Evolutionary conservation across 2,329 filamentous ascomycete genomes (phyloP), one percentile per base, ranked within the genome.

Genomic region (Penicillium hesseltinei): DNA sequence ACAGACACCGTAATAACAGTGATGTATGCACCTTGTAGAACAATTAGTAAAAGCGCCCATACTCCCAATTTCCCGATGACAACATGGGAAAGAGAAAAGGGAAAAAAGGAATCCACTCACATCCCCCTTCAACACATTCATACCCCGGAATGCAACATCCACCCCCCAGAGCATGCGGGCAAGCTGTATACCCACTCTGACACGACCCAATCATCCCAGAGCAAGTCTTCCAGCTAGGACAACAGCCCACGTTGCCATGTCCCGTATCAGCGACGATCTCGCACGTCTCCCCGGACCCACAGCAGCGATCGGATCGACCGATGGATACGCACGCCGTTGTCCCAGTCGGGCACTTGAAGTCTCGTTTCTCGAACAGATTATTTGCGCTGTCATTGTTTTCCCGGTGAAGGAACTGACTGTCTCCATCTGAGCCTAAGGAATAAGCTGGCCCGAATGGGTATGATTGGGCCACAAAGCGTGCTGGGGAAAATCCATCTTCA

Each of bases 61-160:
- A 39, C 8, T 33, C 11, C 2, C 9, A 15, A 13, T 11, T 11
- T n/a, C 1, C 9, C 15, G 17, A 11, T 15, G 4, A 33, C 15
- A 6, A n/a, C 2, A 3, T 47, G 3, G 8, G 19, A 25, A 36
- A 2, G 19, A 46, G 29, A 10, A 21, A 46, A 17, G 29, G 25
- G 25, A 3, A 11, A 29, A 19, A 27, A 33, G n/a, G 17, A 8
- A 27, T 63, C 71, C 66, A 66, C 71, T 66, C 33, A 81, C 84
- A 88, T 53, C 84, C 85, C 58, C 80, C 75, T 51, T 78, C 78
- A 39, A 81, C 77, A 70, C 85, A 88, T 8, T 74, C 74, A 66
- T 83, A 86, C 0, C 82, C 84, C 4, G 84, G 83, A 36, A 87
- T 77, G 73, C 84, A 88, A 63, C 85, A 88, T 1, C 84, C 85